Conservation (phyloP, 2,329 filamentous ascomycete genomes). For the Metarhizium rileyi region DNA sequence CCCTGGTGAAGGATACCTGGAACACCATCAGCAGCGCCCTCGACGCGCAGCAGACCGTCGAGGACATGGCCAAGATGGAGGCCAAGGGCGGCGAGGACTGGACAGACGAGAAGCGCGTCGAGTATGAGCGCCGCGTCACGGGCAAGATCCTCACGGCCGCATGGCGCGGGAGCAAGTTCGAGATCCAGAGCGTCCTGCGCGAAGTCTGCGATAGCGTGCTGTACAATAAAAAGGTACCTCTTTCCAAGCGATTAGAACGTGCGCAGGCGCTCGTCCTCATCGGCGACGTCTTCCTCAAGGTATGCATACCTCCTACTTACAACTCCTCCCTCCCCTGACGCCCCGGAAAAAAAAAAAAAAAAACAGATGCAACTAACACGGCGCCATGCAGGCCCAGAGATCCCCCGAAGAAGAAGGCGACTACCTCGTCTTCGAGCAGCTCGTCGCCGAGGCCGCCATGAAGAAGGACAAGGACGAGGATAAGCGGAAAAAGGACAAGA, state of each 20-base stretch:
- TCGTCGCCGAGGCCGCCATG: constrained; percentile 90
- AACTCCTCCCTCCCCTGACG: neutral
- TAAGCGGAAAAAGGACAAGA: constrained; percentile 48
- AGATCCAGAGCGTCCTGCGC: constrained; percentile 90
- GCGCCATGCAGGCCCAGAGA: constrained; percentile 57
- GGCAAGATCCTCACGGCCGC: constrained; percentile 96
- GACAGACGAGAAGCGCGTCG: constrained; percentile 94
- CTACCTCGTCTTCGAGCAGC: constrained; percentile 96
- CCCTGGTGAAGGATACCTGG: constrained; percentile 96
- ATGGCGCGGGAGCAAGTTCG: constrained; percentile 93
- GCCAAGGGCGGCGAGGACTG: constrained; percentile 92
- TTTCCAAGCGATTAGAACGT: constrained; percentile 80
- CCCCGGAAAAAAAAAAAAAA: too few relatives aligned
- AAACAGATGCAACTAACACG: neutral
- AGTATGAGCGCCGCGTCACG: constrained; percentile 91
- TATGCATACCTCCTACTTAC: constrained; percentile 29
- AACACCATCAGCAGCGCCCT: constrained; percentile 94
- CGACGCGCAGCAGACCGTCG: constrained; percentile 95
- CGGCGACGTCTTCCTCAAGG: constrained; percentile 82
- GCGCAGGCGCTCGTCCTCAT: constrained; percentile 83
- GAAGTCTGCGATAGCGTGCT: constrained; percentile 90
- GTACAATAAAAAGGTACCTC: constrained; percentile 65
- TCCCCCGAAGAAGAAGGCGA: constrained; percentile 95
- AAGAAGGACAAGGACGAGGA: constrained; percentile 89
- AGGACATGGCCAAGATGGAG: constrained; percentile 96